Percentiles rank a stretch among this genome's conserved stretches.
Evolutionary conservation across 345 rosid species (phyloP).

Genomic region (Gynandropsis gynandra): DNA sequence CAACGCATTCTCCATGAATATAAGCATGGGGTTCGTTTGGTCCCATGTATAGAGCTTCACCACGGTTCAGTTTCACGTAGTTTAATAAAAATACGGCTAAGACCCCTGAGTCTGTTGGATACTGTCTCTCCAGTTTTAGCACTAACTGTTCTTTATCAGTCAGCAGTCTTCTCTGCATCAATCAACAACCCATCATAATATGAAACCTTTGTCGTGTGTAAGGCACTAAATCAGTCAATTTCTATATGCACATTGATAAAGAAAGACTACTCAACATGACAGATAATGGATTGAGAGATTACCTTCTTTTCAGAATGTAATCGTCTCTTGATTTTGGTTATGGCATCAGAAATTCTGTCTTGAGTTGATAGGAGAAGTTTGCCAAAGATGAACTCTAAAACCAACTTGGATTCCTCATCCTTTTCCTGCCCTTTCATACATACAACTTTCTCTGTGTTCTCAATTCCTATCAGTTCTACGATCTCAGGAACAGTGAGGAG

Average conservation of each 20-base stretch:
- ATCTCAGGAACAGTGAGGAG: slow-evolving; percentile 57
- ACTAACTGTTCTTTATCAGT: slow-evolving; percentile 63
- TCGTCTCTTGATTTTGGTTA: slow-evolving; percentile 44
- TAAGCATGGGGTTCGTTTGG: slow-evolving; percentile 82
- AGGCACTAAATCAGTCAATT: no score
- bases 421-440: slow-evolving; percentile 29
- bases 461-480: slow-evolving; percentile 45
- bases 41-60: slow-evolving; percentile 72
- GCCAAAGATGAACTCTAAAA: slow-evolving; percentile 48
- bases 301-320: slow-evolving; percentile 46
- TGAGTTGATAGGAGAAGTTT: slow-evolving; percentile 48
- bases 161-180: slow-evolving; percentile 43
- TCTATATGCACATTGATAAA: no score
- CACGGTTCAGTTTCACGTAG: slow-evolving; percentile 61
- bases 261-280: no score
- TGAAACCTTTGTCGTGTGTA: no score
- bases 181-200: no score
- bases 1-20: slow-evolving; percentile 58
- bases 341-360: slow-evolving; percentile 37
- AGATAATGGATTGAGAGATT: neutral
- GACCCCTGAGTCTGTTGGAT: slow-evolving; percentile 61
- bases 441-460: slow-evolving; percentile 31
- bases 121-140: slow-evolving; percentile 52
- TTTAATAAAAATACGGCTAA: slow-evolving; percentile 59
- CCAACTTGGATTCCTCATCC: slow-evolving; percentile 35